These are phyloP conservation scores for Penicillium fuscoglaucum DNA, from an alignment of 2,329 filamentous ascomycete species.

Conservation along the genomic window DNA sequence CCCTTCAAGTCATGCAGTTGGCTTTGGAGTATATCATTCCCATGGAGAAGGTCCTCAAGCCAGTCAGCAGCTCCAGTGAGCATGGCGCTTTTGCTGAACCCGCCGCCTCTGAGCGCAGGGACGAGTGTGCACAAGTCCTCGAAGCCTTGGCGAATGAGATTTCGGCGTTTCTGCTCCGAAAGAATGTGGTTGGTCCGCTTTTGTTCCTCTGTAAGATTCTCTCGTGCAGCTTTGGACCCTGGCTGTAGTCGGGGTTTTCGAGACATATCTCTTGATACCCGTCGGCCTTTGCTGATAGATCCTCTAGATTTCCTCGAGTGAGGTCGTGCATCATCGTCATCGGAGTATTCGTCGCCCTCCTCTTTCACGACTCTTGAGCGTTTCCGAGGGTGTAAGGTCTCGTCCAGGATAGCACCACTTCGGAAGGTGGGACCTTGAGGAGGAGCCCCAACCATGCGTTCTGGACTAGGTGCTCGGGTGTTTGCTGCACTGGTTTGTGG, in stretches of 20 bases:
- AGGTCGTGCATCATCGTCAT: constrained; percentile 34
- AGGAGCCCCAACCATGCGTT: constrained; percentile 25
- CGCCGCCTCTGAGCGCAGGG: constrained; percentile 70
- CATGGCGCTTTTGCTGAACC: constrained; percentile 80
- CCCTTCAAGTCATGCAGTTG: constrained; percentile 53
- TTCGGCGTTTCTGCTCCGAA: constrained; percentile 82
- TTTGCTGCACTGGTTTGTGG: constrained; percentile 59
- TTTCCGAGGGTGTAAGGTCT: constrained; percentile 33
- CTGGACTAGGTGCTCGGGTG: constrained; percentile 61
- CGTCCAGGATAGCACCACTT: constrained; percentile 20
- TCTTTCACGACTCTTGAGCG: constrained; percentile 39
- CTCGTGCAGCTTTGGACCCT: constrained; percentile 44
- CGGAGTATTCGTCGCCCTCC: constrained; percentile 36
- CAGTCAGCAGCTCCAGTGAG: constrained; percentile 74
- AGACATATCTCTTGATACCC: constrained; percentile 38
- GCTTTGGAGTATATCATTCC: constrained; percentile 63
- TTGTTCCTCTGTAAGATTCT: constrained; percentile 72
- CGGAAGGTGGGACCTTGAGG: constrained; percentile 10
- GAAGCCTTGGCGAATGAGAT: constrained; percentile 78
- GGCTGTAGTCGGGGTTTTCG: constrained; percentile 37
- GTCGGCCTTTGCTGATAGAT: constrained; percentile 38
- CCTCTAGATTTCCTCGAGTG: constrained; percentile 53
- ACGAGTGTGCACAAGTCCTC: constrained; percentile 76
- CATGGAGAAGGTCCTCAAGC: constrained; percentile 69
- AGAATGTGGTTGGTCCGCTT: constrained; percentile 84